Evolutionary conservation across 257 asterid genomes (phyloP).

Genomic region (Solanum sejunctum): DNA sequence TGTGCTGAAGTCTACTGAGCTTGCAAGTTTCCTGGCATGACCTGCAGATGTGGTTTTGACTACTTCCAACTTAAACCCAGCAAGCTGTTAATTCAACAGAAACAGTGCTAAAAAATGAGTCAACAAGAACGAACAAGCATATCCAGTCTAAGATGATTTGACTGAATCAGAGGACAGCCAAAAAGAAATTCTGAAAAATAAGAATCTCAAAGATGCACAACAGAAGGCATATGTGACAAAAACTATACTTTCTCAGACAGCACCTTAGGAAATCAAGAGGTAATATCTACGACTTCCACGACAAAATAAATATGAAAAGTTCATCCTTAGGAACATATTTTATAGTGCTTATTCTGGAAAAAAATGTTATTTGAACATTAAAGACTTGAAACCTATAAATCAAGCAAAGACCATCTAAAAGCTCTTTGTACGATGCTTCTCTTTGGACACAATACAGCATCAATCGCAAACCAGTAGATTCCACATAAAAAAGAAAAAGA

Average conservation of each 20-base stretch:
- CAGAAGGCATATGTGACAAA: background rate
- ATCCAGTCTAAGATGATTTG: background rate
- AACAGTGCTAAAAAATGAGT: background rate
- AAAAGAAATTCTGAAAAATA: background rate
- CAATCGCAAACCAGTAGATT: background rate
- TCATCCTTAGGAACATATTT: background rate
- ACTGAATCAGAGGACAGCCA: background rate
- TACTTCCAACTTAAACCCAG: slow-evolving; percentile 92
- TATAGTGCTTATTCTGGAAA: background rate
- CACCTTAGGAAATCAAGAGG: background rate
- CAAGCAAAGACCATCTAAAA: background rate
- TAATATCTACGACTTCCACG: background rate
- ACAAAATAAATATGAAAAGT: background rate
- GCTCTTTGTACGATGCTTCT: background rate
- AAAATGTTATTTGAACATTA: background rate
- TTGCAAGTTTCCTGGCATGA: slow-evolving; percentile 92
- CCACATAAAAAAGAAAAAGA: background rate
- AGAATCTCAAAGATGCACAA: background rate
- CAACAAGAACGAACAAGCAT: background rate
- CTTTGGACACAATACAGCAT: background rate
- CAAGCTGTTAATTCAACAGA: slow-evolving; percentile 50
- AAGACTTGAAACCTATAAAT: background rate
- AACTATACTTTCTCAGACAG: background rate
- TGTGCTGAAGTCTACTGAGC: slow-evolving; percentile 76
- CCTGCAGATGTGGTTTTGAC: slow-evolving; percentile 94